phyloP scores from a whole-genome alignment of 2,329 filamentous ascomycete species.

The Cladosporium oxysporum region DNA sequence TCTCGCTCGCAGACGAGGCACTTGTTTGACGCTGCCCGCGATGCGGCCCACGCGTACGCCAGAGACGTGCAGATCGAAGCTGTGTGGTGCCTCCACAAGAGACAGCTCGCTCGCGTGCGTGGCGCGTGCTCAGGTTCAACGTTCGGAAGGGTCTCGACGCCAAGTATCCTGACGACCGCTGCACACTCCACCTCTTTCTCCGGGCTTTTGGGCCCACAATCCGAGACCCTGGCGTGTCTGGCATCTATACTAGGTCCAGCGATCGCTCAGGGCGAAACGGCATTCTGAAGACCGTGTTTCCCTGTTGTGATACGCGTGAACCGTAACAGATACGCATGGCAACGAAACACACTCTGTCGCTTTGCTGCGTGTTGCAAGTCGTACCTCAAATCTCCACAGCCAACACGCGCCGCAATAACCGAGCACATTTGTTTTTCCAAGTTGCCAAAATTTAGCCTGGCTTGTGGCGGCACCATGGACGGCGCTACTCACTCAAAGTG shows the following conservation, averaged over 20 bases:
- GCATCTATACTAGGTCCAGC: not conserved
- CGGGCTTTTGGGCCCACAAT: not conserved
- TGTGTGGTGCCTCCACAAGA: slow-evolving; percentile 6
- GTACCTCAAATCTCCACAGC: not conserved
- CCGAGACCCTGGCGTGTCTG: slow-evolving; percentile 9
- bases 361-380: not conserved
- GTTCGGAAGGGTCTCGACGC: slow-evolving; percentile 14
- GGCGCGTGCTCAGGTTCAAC: slow-evolving; percentile 3
- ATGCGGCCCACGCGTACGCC: slow-evolving; percentile 8
- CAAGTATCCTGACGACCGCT: slow-evolving; percentile 10
- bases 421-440: not conserved
- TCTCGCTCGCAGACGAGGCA: not conserved
- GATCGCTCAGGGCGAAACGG: not conserved
- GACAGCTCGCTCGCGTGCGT: not conserved
- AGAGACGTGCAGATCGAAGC: not conserved
- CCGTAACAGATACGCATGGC: not conserved
- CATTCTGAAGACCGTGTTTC: not conserved
- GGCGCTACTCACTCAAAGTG: slow-evolving; percentile 6
- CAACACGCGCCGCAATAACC: not conserved
- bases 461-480: slow-evolving; percentile 10
- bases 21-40: not conserved
- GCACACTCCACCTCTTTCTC: slow-evolving; percentile 1
- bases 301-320: not conserved
- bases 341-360: not conserved
- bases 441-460: not conserved